These are phyloP conservation scores for Cyberlindnera mississippiensis DNA, from an alignment of 805 yeast species.

Conservation along the genomic window DNA sequence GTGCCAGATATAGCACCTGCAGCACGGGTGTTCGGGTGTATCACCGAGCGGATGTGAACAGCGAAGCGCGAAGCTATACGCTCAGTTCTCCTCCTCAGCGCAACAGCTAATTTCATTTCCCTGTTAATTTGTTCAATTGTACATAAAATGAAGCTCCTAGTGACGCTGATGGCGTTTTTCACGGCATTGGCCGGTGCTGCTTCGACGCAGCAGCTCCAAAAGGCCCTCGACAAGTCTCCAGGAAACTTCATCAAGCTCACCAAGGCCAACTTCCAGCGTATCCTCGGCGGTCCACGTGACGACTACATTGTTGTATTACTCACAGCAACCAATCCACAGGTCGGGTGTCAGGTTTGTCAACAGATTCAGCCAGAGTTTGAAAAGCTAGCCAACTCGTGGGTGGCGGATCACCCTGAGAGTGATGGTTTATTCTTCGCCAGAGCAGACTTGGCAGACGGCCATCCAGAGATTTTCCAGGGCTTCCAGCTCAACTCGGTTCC, in stretches of 20 bases:
- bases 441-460: constrained; percentile 65
- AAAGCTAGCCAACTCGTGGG: constrained; percentile 60
- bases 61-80: neutral
- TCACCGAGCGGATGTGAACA: neutral
- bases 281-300: constrained; percentile 59
- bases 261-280: constrained; percentile 54
- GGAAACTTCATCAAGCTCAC: constrained; percentile 44
- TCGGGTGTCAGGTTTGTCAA: constrained; percentile 74
- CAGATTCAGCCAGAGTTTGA: constrained; percentile 65
- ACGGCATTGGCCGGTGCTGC: constrained; percentile 13
- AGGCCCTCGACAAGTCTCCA: constrained; percentile 27
- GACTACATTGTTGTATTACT: constrained; percentile 67
- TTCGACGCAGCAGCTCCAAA: constrained; percentile 23
- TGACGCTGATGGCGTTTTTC: constrained; percentile 6
- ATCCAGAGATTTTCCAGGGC: constrained; percentile 39
- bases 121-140: neutral
- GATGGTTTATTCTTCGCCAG: constrained; percentile 63
- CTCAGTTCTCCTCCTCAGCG: neutral
- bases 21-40: constrained; percentile 1
- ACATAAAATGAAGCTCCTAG: constrained; percentile 1
- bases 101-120: neutral
- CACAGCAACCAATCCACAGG: constrained; percentile 68
- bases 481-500: constrained; percentile 72
- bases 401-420: constrained; percentile 50
- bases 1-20: too few relatives aligned